phyloP scores from a whole-genome alignment of 768 basidiomycete species.

The Goffeauzyma gilvescens region DNA sequence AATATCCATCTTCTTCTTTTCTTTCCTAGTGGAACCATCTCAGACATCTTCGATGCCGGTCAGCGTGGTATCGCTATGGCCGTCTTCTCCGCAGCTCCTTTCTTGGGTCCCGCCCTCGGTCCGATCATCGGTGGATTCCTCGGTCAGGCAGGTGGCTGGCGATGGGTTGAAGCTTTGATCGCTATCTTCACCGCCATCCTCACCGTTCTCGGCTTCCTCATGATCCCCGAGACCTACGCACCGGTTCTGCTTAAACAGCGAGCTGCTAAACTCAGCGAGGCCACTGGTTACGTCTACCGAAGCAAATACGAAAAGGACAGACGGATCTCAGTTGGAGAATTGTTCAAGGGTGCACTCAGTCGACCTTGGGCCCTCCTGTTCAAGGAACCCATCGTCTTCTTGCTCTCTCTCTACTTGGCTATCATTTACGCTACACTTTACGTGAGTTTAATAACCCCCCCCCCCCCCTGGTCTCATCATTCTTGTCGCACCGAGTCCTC shows the following conservation, averaged over 20 bases:
- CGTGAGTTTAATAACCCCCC: no score
- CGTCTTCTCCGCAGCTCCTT: constrained; percentile 27
- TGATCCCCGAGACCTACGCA: constrained; percentile 31
- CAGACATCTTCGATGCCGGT: constrained; percentile 26
- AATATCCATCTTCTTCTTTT: no score
- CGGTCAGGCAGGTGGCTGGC: constrained; percentile 27
- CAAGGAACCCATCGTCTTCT: constrained; percentile 32
- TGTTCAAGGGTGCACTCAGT: constrained; percentile 25
- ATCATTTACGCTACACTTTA: constrained; percentile 21
- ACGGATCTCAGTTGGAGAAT: constrained; percentile 12
- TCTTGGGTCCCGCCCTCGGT: constrained; percentile 14
- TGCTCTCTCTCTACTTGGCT: constrained; percentile 27
- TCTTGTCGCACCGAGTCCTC: not conserved
- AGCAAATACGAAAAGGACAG: constrained; percentile 24
- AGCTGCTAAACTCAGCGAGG: constrained; percentile 21
- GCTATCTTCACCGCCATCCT: constrained; percentile 25
- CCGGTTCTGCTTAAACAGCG: constrained; percentile 25
- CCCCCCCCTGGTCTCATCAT: not conserved
- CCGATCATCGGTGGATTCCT: constrained; percentile 29
- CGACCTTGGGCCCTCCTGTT: constrained; percentile 32
- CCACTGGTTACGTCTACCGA: constrained; percentile 27
- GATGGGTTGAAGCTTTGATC: constrained; percentile 27
- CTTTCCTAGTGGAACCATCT: constrained; percentile 18
- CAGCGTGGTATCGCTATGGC: constrained; percentile 30
- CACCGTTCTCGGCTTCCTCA: constrained; percentile 17